Percentiles rank a stretch among this genome's conserved stretches.
These are phyloP conservation scores for Backusella luteola DNA, from an alignment of 192 early-diverging fungal species.

Conservation along the genomic window DNA sequence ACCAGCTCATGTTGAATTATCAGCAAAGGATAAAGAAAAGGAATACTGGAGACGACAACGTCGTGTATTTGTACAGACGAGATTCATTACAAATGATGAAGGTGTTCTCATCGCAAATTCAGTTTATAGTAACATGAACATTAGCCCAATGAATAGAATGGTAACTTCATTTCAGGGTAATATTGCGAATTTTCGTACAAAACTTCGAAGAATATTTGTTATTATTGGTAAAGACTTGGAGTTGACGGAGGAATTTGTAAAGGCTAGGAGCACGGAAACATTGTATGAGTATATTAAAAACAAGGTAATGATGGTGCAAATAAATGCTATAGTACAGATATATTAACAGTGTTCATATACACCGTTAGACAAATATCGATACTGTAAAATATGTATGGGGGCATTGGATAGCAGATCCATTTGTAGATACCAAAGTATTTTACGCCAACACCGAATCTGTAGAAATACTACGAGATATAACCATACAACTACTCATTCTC, in stretches of 20 bases:
- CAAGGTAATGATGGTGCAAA: neutral
- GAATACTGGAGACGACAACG: slow-evolving; percentile 28
- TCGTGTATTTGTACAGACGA: slow-evolving; percentile 16
- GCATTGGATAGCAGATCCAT: slow-evolving; percentile 20
- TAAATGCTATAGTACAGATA: neutral
- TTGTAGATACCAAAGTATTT: slow-evolving; percentile 12
- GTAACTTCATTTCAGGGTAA: slow-evolving; percentile 14
- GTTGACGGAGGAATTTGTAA: neutral
- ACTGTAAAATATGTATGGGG: slow-evolving; percentile 4
- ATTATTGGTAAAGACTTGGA: slow-evolving; percentile 5
- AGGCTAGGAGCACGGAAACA: neutral
- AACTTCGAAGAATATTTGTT: slow-evolving; percentile 5
- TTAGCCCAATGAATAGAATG: neutral
- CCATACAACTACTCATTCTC: neutral
- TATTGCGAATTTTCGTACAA: slow-evolving; percentile 23
- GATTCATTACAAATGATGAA: slow-evolving; percentile 23
- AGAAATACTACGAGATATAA: slow-evolving; percentile 10
- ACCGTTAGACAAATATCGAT: neutral
- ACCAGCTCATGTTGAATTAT: neutral
- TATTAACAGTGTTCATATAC: neutral
- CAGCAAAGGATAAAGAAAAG: slow-evolving; percentile 6
- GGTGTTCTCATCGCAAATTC: neutral
- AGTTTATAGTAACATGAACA: slow-evolving; percentile 12
- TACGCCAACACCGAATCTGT: slow-evolving; percentile 12
- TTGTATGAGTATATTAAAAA: neutral